Conservation (phyloP, 148 eudicot genomes). For the Pharnaceum exiguum region DNA sequence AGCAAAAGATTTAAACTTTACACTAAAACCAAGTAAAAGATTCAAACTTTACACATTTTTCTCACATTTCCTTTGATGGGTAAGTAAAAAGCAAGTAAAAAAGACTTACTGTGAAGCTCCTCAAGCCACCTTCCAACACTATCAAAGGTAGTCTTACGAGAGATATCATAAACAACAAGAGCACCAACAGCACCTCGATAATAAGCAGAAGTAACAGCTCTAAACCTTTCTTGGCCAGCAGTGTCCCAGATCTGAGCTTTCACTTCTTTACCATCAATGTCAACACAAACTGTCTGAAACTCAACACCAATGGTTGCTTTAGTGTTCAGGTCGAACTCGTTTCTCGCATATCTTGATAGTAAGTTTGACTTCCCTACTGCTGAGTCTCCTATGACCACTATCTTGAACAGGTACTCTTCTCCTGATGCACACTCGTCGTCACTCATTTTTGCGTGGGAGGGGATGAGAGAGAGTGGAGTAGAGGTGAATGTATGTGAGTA, state of each 20-base stretch:
- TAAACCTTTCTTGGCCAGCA: constrained; percentile 77
- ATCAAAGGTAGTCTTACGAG: constrained; percentile 53
- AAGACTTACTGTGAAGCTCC: constrained; percentile 62
- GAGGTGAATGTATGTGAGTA: constrained; percentile 4
- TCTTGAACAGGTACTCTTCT: constrained; percentile 79
- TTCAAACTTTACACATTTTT: no score
- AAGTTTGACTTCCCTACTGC: constrained; percentile 81
- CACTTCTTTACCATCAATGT: constrained; percentile 69
- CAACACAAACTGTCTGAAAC: constrained; percentile 67
- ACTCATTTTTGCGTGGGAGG: constrained; percentile 12
- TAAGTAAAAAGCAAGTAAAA: neutral
- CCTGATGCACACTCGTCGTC: constrained; percentile 39
- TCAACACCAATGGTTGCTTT: constrained; percentile 90
- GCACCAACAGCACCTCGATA: constrained; percentile 88
- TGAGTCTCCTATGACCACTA: constrained; percentile 80
- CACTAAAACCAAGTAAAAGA: no score
- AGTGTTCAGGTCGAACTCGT: constrained; percentile 65
- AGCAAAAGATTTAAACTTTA: neutral
- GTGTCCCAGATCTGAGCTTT: constrained; percentile 94
- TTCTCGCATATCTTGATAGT: constrained; percentile 62
- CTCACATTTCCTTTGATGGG: no score
- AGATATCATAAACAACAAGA: constrained; percentile 71
- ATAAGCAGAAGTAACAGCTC: constrained; percentile 84
- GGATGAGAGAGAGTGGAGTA: neutral
- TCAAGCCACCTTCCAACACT: constrained; percentile 71